Evolutionary conservation across 768 basidiomycete species (phyloP).

Genomic region (Gymnopilus junonius): DNA sequence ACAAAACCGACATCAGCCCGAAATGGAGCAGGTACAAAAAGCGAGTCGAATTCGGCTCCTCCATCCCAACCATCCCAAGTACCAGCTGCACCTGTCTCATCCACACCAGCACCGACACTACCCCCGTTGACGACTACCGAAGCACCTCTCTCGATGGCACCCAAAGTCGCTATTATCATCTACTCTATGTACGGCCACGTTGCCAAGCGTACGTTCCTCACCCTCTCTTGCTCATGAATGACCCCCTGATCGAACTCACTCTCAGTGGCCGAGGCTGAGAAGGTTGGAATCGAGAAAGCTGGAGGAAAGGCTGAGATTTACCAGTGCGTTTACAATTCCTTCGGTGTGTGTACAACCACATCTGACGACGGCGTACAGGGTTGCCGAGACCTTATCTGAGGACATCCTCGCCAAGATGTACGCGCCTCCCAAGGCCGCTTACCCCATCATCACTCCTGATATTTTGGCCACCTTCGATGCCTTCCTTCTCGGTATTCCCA

Average conservation of each 20-base stretch:
- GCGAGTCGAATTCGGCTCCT: slow-evolving; percentile 8
- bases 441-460: slow-evolving; percentile 66
- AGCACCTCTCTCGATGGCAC: slow-evolving; percentile 41
- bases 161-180: slow-evolving; percentile 70
- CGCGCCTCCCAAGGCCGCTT: slow-evolving; percentile 71
- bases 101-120: slow-evolving; percentile 12
- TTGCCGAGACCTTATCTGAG: slow-evolving; percentile 76
- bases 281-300: slow-evolving; percentile 50
- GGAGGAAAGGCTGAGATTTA: slow-evolving; percentile 57
- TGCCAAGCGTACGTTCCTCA: slow-evolving; percentile 35
- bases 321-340: slow-evolving; percentile 46
- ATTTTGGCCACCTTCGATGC: slow-evolving; percentile 68
- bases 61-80: not conserved
- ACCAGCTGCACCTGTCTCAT: not conserved
- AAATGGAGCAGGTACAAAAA: slow-evolving; percentile 35
- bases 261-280: slow-evolving; percentile 65
- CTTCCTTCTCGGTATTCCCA: slow-evolving; percentile 77
- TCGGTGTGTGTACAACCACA: not conserved
- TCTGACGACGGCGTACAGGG: slow-evolving; percentile 40
- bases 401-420: slow-evolving; percentile 74
- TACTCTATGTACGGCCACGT: slow-evolving; percentile 72
- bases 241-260: not conserved
- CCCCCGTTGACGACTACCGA: slow-evolving; percentile 7
- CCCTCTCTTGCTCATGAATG: not conserved
- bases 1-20: slow-evolving; percentile 15